Conservation (phyloP, 768 basidiomycete genomes). For the Piloderma croceum region DNA sequence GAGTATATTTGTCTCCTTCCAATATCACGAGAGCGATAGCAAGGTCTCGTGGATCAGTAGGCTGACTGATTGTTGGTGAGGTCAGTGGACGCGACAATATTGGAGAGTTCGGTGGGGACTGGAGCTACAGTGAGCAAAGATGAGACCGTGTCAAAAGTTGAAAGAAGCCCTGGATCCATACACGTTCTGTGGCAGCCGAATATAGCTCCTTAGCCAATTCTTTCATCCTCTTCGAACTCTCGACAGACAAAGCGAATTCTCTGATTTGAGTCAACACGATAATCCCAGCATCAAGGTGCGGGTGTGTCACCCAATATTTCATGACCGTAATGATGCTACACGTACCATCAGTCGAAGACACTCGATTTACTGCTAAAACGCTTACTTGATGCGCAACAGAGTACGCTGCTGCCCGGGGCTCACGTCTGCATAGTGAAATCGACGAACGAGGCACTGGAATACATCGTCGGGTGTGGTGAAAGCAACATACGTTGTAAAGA, state of each 20-base stretch:
- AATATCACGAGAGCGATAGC: conserved; percentile 40
- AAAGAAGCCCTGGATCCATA: conserved; percentile 5
- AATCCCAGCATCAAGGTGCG: conserved; percentile 24
- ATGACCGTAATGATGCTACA: conserved; percentile 33
- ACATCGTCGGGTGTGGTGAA: conserved; percentile 39
- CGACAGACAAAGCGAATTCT: conserved; percentile 29
- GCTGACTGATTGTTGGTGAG: conserved; percentile 22
- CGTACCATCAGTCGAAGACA: background rate
- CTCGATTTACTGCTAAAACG: conserved; percentile 1
- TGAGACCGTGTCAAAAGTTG: too few species aligned
- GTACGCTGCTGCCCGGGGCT: conserved; percentile 24
- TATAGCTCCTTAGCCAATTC: conserved; percentile 29
- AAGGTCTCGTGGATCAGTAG: conserved; percentile 34
- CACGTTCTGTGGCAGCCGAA: conserved; percentile 25
- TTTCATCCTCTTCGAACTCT: conserved; percentile 27
- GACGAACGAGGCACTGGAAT: conserved; percentile 32
- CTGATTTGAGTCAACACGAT: conserved; percentile 32
- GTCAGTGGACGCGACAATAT: too few species aligned
- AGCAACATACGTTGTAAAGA: conserved; percentile 38
- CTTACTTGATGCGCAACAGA: conserved; percentile 33
- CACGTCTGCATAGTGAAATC: conserved; percentile 29
- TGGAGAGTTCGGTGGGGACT: too few species aligned
- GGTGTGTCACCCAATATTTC: conserved; percentile 31
- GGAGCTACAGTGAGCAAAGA: too few species aligned
- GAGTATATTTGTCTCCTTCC: conserved; percentile 37